A percentile compares a stretch with the other conserved stretches of the same genome.
phyloP scores from a whole-genome alignment of 1,139 yeast species.

The Candida sp. region DNA sequence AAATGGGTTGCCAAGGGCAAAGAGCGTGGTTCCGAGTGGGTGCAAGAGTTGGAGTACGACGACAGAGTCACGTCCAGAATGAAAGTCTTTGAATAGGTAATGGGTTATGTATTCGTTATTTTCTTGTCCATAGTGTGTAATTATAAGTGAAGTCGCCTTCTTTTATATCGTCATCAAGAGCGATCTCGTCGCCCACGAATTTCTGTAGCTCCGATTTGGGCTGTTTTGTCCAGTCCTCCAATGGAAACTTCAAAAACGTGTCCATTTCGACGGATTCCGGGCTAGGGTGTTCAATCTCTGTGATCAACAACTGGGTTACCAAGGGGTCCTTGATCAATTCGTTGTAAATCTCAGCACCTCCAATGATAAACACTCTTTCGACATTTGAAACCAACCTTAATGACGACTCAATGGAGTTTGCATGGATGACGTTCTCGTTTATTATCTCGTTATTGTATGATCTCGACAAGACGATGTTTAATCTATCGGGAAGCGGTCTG shows the following conservation, averaged over 20 bases:
- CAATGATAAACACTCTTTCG: constrained; percentile 79
- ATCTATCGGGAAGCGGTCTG: constrained; percentile 79
- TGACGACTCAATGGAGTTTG: constrained; percentile 52
- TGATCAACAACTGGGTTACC: constrained; percentile 68
- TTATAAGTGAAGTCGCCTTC: constrained; percentile 40
- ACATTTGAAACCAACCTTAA: constrained; percentile 29
- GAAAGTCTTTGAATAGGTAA: constrained; percentile 49
- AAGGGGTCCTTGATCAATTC: constrained; percentile 45
- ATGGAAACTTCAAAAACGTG: constrained; percentile 54
- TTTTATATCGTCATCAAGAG: constrained; percentile 37
- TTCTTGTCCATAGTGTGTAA: constrained; percentile 19
- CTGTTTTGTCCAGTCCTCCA: constrained; percentile 40
- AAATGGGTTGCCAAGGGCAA: constrained; percentile 80
- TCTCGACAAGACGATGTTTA: constrained; percentile 78
- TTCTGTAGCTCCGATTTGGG: constrained; percentile 36
- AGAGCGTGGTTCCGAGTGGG: constrained; percentile 87
- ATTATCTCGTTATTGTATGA: constrained; percentile 20
- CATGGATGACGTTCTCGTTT: constrained; percentile 40
- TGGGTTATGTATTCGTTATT: not conserved
- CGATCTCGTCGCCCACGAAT: constrained; percentile 42
- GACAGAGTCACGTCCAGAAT: constrained; percentile 62
- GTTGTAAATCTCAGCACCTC: constrained; percentile 90
- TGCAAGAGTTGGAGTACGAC: constrained; percentile 74
- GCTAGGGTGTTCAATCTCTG: constrained; percentile 57
- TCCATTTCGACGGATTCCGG: constrained; percentile 57